These are phyloP conservation scores for Tolypocladium tundrense DNA, from an alignment of 2,329 filamentous ascomycete genomes.

Conservation along the genomic window DNA sequence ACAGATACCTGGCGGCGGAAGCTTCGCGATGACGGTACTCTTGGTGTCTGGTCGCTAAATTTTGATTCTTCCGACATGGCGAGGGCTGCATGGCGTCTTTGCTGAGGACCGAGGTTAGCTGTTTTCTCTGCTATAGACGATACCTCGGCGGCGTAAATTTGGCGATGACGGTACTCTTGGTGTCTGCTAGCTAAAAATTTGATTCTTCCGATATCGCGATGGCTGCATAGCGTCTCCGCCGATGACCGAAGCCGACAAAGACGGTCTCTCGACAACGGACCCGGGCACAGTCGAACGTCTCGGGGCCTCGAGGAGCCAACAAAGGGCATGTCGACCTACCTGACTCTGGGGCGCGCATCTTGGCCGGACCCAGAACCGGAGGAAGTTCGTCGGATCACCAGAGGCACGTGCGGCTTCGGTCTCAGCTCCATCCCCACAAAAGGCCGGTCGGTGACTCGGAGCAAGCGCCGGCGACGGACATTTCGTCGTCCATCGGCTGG, in stretches of 20 bases:
- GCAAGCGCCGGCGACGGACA: neutral
- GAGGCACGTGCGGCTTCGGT: neutral
- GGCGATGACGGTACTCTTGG: neutral
- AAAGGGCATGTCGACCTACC: neutral
- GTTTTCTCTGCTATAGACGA: neutral
- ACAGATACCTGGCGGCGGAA: neutral
- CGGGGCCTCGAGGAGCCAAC: neutral
- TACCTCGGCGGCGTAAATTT: neutral
- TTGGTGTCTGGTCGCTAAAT: too few relatives aligned
- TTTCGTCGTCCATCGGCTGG: neutral
- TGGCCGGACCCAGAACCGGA: neutral
- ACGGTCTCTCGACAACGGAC: neutral
- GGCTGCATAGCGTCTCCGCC: neutral
- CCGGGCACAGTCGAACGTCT: neutral
- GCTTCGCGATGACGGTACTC: neutral
- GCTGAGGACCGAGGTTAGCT: neutral
- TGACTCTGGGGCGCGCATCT: neutral
- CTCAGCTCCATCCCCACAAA: neutral
- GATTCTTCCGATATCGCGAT: neutral
- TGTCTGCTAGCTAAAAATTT: neutral
- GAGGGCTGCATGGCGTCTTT: neutral
- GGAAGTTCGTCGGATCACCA: too few relatives aligned
- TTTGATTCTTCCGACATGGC: neutral
- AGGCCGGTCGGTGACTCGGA: neutral
- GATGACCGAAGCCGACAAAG: neutral